Conservation (phyloP, 805 yeast genomes). For the Lachancea sp. region DNA sequence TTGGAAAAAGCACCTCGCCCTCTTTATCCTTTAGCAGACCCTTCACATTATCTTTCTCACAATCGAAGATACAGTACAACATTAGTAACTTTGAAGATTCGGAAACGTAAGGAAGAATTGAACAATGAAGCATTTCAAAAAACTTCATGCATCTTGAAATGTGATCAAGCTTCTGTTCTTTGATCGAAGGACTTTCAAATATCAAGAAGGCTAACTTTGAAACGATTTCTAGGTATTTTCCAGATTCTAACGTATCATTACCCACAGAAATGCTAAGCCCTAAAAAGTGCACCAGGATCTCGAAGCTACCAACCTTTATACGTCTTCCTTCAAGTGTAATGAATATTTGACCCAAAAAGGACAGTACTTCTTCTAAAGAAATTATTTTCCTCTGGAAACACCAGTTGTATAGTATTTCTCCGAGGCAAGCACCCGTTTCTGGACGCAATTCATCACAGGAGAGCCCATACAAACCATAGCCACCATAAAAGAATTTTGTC, state of each 20-base stretch:
- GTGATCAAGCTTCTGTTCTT: constrained; percentile 15
- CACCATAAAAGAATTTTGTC: constrained; percentile 21
- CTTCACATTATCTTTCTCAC: constrained; percentile 5
- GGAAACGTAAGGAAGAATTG: constrained; percentile 24
- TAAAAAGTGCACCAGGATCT: constrained; percentile 34
- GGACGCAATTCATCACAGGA: constrained; percentile 26
- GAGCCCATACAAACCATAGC: constrained; percentile 26
- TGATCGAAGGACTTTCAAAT: constrained; percentile 22
- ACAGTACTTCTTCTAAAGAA: constrained; percentile 18
- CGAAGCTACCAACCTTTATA: constrained; percentile 31
- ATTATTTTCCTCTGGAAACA: constrained; percentile 14
- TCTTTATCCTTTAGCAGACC: constrained; percentile 8
- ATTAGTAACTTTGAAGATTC: constrained; percentile 33
- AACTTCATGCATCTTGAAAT: constrained; percentile 22
- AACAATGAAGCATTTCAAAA: constrained; percentile 21
- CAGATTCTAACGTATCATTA: constrained; percentile 23
- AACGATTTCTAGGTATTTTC: constrained; percentile 25
- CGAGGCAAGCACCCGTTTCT: constrained; percentile 31
- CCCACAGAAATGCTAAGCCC: constrained; percentile 26
- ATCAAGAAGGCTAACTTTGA: constrained; percentile 23
- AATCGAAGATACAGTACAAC: constrained; percentile 20
- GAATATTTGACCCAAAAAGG: constrained; percentile 22
- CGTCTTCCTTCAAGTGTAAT: constrained; percentile 19
- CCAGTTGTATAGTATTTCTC: constrained; percentile 31
- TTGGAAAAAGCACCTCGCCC: constrained; percentile 19